Conservation (phyloP, 169 alveolate species). For the Plasmodium gallinaceum region DNA sequence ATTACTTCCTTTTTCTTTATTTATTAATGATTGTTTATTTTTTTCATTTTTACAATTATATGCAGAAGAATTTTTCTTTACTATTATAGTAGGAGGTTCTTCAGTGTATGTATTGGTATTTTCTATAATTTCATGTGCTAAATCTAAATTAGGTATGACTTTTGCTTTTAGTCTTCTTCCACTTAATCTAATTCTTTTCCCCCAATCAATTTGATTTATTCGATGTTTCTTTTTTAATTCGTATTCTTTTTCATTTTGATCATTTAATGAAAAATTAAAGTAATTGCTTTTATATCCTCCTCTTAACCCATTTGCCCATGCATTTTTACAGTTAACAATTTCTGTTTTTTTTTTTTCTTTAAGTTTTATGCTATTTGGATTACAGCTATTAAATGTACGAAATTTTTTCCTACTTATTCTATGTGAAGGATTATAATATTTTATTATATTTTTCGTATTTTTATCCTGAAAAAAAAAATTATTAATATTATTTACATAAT, state of each 20-base stretch:
- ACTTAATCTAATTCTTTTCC: slow-evolving; percentile 25
- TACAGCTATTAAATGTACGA: neutral
- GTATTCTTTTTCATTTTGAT: slow-evolving; percentile 5
- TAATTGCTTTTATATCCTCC: slow-evolving; percentile 42
- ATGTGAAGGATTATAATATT: slow-evolving; percentile 19
- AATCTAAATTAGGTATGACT: slow-evolving; percentile 34
- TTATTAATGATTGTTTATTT: neutral
- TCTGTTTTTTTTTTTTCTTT: slow-evolving; percentile 1
- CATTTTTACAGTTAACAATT: slow-evolving; percentile 14
- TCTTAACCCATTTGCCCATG: slow-evolving; percentile 45
- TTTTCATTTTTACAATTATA: neutral
- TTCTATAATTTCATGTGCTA: neutral
- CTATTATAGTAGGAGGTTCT: too few relatives aligned
- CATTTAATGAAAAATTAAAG: slow-evolving; percentile 37
- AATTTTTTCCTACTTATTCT: slow-evolving; percentile 20
- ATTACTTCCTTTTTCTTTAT: too few relatives aligned
- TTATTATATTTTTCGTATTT: slow-evolving; percentile 1
- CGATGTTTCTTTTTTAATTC: neutral
- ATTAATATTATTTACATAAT: neutral
- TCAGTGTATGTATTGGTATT: too few relatives aligned
- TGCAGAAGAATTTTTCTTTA: too few relatives aligned
- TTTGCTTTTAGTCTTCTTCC: slow-evolving; percentile 39
- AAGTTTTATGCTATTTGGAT: neutral
- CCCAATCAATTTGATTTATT: slow-evolving; percentile 5
- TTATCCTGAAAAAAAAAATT: slow-evolving; percentile 9